Conservation (phyloP, 441 rosid genomes). For the Erodium trifolium region DNA sequence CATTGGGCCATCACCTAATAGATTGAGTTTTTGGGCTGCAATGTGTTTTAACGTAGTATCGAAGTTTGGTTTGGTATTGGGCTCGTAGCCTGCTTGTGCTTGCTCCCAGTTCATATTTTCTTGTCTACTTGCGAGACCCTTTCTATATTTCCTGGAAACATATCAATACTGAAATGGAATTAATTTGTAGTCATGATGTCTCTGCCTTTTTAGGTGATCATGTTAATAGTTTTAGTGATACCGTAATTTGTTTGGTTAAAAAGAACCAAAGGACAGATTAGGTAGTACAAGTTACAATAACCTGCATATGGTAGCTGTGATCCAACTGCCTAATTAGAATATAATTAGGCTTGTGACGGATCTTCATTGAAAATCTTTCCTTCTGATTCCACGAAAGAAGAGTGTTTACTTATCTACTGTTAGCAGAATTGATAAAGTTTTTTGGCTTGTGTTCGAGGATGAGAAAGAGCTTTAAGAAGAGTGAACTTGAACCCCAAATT, state of each 20-base stretch:
- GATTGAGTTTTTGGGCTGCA: too few species aligned
- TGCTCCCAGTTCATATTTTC: too few species aligned
- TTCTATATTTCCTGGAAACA: conserved; percentile 1
- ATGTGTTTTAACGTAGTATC: too few species aligned
- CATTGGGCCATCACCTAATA: too few species aligned
- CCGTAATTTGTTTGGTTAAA: not conserved
- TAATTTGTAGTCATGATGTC: not conserved
- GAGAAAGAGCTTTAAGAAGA: not conserved
- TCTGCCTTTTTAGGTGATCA: not conserved
- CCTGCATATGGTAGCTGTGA: too few species aligned
- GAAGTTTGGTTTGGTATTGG: too few species aligned
- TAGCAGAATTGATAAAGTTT: not conserved
- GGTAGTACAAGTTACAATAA: not conserved
- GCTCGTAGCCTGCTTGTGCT: too few species aligned
- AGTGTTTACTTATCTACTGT: not conserved
- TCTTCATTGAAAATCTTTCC: not conserved
- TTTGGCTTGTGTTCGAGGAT: not conserved
- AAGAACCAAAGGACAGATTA: not conserved
- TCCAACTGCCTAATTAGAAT: too few species aligned
- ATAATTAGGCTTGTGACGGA: not conserved
- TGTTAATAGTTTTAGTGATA: not conserved
- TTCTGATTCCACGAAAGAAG: not conserved
- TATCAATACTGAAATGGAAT: not conserved
- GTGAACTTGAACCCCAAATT: too few species aligned
- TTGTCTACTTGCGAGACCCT: too few species aligned